Evolutionary conservation across 108 stramenopile genomes (phyloP).

Genomic region (Aurantiochytrium sp.): DNA sequence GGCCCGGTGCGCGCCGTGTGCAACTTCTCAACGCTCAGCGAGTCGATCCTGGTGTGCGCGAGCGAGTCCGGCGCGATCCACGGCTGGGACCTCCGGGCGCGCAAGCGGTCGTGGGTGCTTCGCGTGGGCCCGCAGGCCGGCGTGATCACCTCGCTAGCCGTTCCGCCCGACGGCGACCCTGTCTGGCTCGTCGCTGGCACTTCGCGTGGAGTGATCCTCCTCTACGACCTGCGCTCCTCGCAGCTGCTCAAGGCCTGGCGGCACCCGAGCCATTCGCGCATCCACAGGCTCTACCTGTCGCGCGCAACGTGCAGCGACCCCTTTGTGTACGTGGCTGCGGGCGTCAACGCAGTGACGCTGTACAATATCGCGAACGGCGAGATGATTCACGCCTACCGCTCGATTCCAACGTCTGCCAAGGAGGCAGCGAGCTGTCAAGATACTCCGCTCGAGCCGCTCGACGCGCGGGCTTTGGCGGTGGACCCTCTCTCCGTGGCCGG

Average conservation of each 20-base stretch:
- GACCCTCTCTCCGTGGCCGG: background rate
- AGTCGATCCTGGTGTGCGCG: background rate
- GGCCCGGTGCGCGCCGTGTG: background rate
- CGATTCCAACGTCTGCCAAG: background rate
- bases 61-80: background rate
- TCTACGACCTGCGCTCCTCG: background rate
- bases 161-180: background rate
- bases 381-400: background rate
- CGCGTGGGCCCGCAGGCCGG: constrained; percentile 18
- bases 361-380: background rate
- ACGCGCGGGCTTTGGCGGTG: background rate
- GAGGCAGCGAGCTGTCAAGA: background rate
- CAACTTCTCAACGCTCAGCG: background rate
- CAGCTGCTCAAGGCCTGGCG: constrained; percentile 23
- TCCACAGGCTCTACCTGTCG: background rate
- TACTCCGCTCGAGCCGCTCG: background rate
- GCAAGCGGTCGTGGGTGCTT: background rate
- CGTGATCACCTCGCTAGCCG: background rate
- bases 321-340: background rate
- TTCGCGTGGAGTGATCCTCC: background rate
- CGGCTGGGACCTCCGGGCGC: constrained; percentile 14
- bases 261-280: background rate
- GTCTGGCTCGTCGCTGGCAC: constrained; percentile 11
- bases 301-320: constrained; percentile 22
- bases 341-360: background rate